Base-by-base conservation (phyloP, 176 grass and related monocot genomes). In the Aegilops tauschii region DNA sequence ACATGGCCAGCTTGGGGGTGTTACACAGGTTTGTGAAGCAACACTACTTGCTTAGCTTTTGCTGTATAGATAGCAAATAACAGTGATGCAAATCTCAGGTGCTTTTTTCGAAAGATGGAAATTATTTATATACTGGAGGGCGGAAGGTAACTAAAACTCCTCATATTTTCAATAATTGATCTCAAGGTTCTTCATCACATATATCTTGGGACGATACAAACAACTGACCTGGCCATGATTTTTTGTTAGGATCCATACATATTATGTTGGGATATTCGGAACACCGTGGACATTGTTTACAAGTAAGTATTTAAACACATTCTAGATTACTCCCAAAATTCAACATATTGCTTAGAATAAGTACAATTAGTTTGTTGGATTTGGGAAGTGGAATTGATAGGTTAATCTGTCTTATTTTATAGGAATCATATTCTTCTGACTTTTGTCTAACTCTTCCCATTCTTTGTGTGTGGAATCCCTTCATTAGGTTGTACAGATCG, bases 211-310 rank as follows among this genome's bases (percentile, higher is more conserved):
- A 72, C 21, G n/a, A 77, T 82, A 30, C 65, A 30, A 23, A 30
- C 65, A 30, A 31, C 8, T 77, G 18, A 47, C 34, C 11, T 83
- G 50, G 61, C 61, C 68, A 5, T 86, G 37, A 76, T 86, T 72
- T 61, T 78, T 89, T 76, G 14, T 69, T 83, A 98, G 96, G 96
- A 98, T 94, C 92, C 92, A 47, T 94, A 96, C 87, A 96, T 98
- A 91, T 83, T 98, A 80, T 98, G 96, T 88, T 98, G 96, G 96
- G 96, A 98, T 91, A 90, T 98, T 83, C 92, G 96, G 49, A 95
- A 98, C 73, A 98, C 93, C 49, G 88, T 91, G 76, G 89, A 74
- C 9, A 86, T 96, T 89, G 93, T 96, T 89, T 98, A 98, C 86
- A 92, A 96, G 96, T 98, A 91, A 94, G 96, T 84, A 68, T 65